phyloP scores from a whole-genome alignment of 75 land plant genomes.

The Picea glauca region DNA sequence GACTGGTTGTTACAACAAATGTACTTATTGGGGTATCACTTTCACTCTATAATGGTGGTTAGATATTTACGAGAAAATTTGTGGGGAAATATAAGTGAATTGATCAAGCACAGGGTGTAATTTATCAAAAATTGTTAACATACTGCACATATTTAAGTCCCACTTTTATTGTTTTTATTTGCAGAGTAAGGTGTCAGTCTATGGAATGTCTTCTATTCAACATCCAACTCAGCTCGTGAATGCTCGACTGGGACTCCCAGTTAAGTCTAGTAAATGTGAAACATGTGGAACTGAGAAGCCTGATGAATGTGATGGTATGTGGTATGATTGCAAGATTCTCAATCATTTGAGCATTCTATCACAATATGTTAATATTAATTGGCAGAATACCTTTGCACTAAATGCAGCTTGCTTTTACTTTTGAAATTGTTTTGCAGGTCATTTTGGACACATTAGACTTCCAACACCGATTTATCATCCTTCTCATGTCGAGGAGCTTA shows the following conservation, averaged over 20 bases:
- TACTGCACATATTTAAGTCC: too few relatives aligned
- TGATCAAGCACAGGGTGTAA: too few relatives aligned
- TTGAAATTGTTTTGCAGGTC: constrained; percentile 58
- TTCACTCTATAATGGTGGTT: too few relatives aligned
- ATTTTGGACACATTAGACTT: constrained; percentile 80
- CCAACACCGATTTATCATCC: constrained; percentile 82
- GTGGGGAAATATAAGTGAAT: too few relatives aligned
- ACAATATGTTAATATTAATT: not conserved
- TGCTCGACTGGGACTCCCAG: constrained; percentile 74
- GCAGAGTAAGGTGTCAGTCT: constrained; percentile 3
- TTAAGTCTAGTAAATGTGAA: constrained; percentile 67
- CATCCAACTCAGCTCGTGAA: constrained; percentile 56
- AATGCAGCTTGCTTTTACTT: not conserved
- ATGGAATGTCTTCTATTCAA: constrained; percentile 17
- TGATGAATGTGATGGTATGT: constrained; percentile 73
- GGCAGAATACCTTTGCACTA: not conserved
- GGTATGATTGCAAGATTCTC: not conserved
- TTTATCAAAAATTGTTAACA: too few relatives aligned
- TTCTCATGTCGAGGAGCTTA: constrained; percentile 52
- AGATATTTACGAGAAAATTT: too few relatives aligned
- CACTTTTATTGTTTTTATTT: not conserved
- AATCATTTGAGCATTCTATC: not conserved
- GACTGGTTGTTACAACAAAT: too few relatives aligned
- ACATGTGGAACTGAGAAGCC: constrained; percentile 72
- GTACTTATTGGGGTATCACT: too few relatives aligned